Conservation (phyloP, 164 flowering plant species). For the Dillenia suffruticosa region DNA sequence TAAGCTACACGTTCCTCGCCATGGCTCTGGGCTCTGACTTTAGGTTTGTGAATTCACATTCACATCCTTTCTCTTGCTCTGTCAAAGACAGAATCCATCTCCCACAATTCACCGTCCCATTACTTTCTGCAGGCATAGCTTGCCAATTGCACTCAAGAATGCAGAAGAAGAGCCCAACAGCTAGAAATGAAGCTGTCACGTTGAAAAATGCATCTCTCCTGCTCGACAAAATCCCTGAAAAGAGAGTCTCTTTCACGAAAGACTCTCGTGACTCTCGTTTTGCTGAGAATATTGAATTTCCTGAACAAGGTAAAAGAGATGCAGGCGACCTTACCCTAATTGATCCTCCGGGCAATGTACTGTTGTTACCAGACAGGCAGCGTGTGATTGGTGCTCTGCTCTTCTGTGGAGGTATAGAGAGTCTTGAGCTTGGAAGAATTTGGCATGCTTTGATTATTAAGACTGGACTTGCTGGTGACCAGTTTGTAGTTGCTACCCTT, state of each 20-base stretch:
- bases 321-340: neutral
- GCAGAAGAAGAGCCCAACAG: too few relatives aligned
- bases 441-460: slow-evolving; percentile 14
- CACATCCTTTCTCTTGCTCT: too few relatives aligned
- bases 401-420: slow-evolving; percentile 5
- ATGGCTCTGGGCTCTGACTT: too few relatives aligned
- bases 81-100: too few relatives aligned
- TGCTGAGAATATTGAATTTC: neutral
- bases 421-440: slow-evolving; percentile 11
- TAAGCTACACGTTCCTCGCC: too few relatives aligned
- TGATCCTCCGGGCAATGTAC: neutral
- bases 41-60: too few relatives aligned
- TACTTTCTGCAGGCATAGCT: too few relatives aligned
- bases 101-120: too few relatives aligned
- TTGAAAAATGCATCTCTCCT: neutral
- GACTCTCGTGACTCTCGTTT: neutral
- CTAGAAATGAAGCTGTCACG: neutral
- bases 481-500: slow-evolving; percentile 13
- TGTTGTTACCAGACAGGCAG: neutral
- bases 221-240: slow-evolving; percentile 6
- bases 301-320: neutral
- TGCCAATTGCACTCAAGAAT: too few relatives aligned
- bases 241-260: neutral
- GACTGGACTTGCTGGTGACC: slow-evolving; percentile 10
- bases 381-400: slow-evolving; percentile 8